Conservation (phyloP, 75 land plant genomes). For the Adiantum capillusveneris region DNA sequence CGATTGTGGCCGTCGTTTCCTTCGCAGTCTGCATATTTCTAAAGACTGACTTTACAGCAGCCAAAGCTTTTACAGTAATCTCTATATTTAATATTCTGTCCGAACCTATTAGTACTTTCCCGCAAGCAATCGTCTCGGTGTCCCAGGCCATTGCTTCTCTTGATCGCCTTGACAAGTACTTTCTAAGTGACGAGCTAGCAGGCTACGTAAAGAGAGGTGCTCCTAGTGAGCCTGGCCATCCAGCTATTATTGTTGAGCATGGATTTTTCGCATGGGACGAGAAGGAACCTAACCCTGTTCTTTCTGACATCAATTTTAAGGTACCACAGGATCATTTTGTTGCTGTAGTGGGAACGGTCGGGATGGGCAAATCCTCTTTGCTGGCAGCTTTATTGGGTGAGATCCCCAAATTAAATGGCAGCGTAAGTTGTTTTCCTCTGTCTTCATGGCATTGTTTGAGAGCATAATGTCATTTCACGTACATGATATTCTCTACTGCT, state of each 20-base stretch:
- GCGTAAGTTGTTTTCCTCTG: conserved; percentile 36
- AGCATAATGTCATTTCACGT: no score
- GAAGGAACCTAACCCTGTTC: conserved; percentile 40
- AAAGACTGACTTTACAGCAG: conserved; percentile 46
- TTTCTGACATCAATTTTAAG: conserved; percentile 42
- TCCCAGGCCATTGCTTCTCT: conserved; percentile 88
- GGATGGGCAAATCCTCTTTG: conserved; percentile 89
- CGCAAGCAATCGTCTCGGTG: conserved; percentile 72
- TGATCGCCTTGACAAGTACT: conserved; percentile 59
- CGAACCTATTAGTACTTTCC: conserved; percentile 82
- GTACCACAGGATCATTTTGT: conserved; percentile 55
- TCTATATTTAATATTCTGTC: conserved; percentile 81
- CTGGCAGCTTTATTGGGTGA: conserved; percentile 80
- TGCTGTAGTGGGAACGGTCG: conserved; percentile 88
- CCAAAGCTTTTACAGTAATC: conserved; percentile 73
- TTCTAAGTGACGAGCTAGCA: conserved; percentile 66
- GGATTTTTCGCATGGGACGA: conserved; percentile 64
- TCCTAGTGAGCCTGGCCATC: conserved; percentile 10
- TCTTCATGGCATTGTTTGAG: no score
- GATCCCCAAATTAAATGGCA: conserved; percentile 78
- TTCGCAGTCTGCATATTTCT: conserved; percentile 52
- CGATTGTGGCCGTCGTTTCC: conserved; percentile 54
- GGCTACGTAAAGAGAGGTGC: conserved; percentile 42
- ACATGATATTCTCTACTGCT: no score
- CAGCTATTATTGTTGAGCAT: conserved; percentile 46